A percentile compares a stretch with the other conserved stretches of the same genome.
These are phyloP conservation scores for Epichloe gansuensis DNA, from an alignment of 2,329 filamentous ascomycete species.

Conservation along the genomic window DNA sequence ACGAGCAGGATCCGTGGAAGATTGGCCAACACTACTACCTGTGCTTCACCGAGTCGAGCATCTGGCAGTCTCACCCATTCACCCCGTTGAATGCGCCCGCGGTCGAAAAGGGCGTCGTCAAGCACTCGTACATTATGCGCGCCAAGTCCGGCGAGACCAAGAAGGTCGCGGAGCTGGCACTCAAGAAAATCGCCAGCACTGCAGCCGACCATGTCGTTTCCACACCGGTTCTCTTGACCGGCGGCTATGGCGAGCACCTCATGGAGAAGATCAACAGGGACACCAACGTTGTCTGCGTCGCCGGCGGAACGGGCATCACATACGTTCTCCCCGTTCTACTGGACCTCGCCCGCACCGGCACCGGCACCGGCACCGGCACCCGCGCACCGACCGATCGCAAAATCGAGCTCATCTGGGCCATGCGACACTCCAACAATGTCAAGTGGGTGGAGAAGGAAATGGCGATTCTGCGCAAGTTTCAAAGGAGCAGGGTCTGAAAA, in stretches of 20 bases:
- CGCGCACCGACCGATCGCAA: conserved; percentile 35
- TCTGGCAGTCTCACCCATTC: conserved; percentile 65
- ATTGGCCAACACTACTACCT: conserved; percentile 63
- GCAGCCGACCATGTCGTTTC: conserved; percentile 16
- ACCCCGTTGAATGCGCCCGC: conserved; percentile 46
- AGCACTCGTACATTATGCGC: conserved; percentile 45
- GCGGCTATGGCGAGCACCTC: conserved; percentile 48
- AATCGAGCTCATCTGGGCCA: conserved; percentile 53
- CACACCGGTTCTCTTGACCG: conserved; percentile 47
- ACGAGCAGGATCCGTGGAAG: conserved; percentile 48
- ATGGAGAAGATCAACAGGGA: conserved; percentile 27
- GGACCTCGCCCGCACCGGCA: conserved; percentile 24
- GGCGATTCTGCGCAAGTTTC: conserved; percentile 28
- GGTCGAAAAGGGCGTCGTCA: conserved; percentile 25
- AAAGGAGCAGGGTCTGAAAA: conserved; percentile 30
- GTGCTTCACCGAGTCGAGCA: conserved; percentile 51
- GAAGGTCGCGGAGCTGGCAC: conserved; percentile 35
- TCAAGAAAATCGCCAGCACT: conserved; percentile 21
- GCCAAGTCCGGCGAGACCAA: conserved; percentile 48
- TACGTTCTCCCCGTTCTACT: conserved; percentile 27
- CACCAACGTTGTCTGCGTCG: conserved; percentile 28
- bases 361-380: conserved; percentile 20
- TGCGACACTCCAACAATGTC: conserved; percentile 41
- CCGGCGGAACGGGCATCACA: conserved; percentile 28
- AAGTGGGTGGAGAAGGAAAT: conserved; percentile 49